Conservation (phyloP, 2,329 filamentous ascomycete species). For the Diaporthe velutina region DNA sequence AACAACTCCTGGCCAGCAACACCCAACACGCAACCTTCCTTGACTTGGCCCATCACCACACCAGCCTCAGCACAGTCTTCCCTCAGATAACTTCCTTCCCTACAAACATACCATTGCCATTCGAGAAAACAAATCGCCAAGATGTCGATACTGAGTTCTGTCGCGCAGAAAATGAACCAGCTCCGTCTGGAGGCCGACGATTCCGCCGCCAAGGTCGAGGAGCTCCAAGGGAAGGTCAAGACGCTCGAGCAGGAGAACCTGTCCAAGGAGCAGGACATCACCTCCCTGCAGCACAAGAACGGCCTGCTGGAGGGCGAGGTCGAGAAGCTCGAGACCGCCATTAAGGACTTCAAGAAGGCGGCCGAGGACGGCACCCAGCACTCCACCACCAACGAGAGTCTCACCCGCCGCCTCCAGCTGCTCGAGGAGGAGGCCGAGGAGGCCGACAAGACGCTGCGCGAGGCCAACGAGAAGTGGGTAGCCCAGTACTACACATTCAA, state of each 20-base stretch:
- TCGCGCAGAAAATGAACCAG: slow-evolving; percentile 86
- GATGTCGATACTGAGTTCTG: slow-evolving; percentile 45
- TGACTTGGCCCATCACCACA: slow-evolving; percentile 1
- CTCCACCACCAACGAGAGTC: slow-evolving; percentile 89
- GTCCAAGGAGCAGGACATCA: slow-evolving; percentile 97
- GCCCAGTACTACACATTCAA: slow-evolving; percentile 41
- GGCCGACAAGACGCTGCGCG: slow-evolving; percentile 94
- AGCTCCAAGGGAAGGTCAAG: slow-evolving; percentile 90
- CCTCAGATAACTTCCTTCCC: neutral
- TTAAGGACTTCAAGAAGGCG: slow-evolving; percentile 90
- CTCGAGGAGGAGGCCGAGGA: slow-evolving; percentile 98
- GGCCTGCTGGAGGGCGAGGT: slow-evolving; percentile 89
- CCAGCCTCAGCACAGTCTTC: neutral
- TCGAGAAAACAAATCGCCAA: slow-evolving; percentile 27
- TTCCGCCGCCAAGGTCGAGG: slow-evolving; percentile 83
- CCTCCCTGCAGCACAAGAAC: slow-evolving; percentile 96
- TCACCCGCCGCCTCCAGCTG: slow-evolving; percentile 92
- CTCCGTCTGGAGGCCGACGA: slow-evolving; percentile 96
- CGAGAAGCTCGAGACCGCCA: slow-evolving; percentile 87
- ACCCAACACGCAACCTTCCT: neutral
- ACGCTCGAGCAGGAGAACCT: slow-evolving; percentile 93
- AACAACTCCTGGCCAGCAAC: slow-evolving; percentile 11
- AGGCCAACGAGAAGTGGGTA: slow-evolving; percentile 97
- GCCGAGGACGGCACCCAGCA: slow-evolving; percentile 86
- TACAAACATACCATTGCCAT: neutral